Percentiles rank a stretch among this genome's conserved stretches.
phyloP scores from a whole-genome alignment of 1,139 yeast species.

The Saccharomyces uvarum region DNA sequence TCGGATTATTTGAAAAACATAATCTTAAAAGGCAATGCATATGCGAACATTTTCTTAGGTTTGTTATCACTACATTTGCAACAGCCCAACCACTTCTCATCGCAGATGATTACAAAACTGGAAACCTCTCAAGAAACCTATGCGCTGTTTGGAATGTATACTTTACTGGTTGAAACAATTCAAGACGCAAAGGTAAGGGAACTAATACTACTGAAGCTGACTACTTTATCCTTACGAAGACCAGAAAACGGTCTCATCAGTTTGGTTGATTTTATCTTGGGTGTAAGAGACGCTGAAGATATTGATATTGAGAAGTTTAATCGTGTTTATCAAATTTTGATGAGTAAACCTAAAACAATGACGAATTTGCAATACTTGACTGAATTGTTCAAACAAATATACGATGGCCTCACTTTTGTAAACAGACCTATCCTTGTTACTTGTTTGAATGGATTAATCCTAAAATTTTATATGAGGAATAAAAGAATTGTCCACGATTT shows the following conservation, averaged over 20 bases:
- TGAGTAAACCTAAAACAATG: constrained; percentile 52
- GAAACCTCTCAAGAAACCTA: constrained; percentile 50
- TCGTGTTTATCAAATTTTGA: constrained; percentile 53
- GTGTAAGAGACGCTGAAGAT: constrained; percentile 63
- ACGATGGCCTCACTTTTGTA: constrained; percentile 47
- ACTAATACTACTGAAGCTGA: constrained; percentile 42
- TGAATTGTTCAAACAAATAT: constrained; percentile 52
- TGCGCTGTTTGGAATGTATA: constrained; percentile 50
- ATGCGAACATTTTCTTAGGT: constrained; percentile 36
- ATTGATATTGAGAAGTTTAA: constrained; percentile 58
- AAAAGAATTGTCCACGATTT: constrained; percentile 51
- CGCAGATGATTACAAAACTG: constrained; percentile 20
- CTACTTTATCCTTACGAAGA: constrained; percentile 49
- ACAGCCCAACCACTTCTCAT: neutral
- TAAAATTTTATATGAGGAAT: constrained; percentile 48
- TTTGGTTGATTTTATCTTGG: constrained; percentile 68
- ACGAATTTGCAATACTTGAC: constrained; percentile 45
- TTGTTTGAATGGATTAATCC: constrained; percentile 50
- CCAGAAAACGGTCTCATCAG: constrained; percentile 60
- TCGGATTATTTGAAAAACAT: constrained; percentile 40
- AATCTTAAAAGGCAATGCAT: constrained; percentile 62
- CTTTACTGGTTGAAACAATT: constrained; percentile 43
- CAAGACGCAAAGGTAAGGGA: constrained; percentile 37
- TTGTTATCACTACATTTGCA: neutral
- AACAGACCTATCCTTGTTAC: constrained; percentile 57